Evolutionary conservation across 192 early-diverging fungal species (phyloP), one percentile per base, ranked within the genome.

Genomic region (Coemansia sp.): DNA sequence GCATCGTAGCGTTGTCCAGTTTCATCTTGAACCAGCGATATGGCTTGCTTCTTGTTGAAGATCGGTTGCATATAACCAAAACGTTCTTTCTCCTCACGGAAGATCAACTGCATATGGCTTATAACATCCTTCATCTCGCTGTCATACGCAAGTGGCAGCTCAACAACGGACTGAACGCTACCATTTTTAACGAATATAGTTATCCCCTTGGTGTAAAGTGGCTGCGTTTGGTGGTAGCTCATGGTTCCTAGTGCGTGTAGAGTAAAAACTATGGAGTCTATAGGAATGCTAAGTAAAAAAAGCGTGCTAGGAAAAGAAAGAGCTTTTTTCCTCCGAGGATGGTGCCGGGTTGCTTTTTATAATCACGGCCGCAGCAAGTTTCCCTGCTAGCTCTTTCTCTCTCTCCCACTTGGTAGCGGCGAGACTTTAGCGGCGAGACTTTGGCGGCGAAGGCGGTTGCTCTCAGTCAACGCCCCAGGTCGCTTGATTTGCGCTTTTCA

Each of bases 401-500:
- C 51, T 33, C 26, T 33, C 28, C 14, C 24, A 14, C 51, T 31
- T 55, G 51, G 51, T 55, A 55, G 51, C 28, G 51, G 28, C 26
- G 51, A 16, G 24, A 31, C 51, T n/a, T 55, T 55, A 26, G 26
- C 24, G 28, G 14, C 26, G 26, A 9, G 26, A 31, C 51, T n/a
- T 55, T 55, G 26, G 26, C 24, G 28, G 14, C 26, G 26, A 9
- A 11, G 23, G 23, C 1, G 48, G 4, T 26, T 51, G 51, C 26
- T 28, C 26, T 14, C 51, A 55, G 51, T 55, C 26, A 55, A 55
- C 51, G 51, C 51, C 4, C 51, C 33, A 33, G 24, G 51, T 55
- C 6, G 26, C 51, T 55, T 6, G 51, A n/a, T 55, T 55, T 9
- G 51, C 26, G 51, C 51, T 26, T 55, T 55, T 55, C 51, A 55